phyloP scores from a whole-genome alignment of 1,139 yeast genomes.

The Hemisphaericaspora subhashii region DNA sequence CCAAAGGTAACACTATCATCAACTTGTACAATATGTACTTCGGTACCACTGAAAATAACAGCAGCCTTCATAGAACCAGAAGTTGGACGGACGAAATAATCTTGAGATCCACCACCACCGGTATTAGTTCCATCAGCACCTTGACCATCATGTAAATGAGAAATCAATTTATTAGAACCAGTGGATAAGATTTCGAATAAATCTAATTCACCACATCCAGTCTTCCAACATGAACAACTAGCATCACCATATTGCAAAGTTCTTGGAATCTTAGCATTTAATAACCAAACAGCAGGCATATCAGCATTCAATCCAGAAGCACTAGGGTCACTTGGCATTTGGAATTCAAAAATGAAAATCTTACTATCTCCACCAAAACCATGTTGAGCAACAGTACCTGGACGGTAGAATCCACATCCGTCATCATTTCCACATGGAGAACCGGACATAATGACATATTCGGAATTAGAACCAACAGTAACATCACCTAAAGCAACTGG shows the following conservation, averaged over 20 bases:
- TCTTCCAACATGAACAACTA: slow-evolving; percentile 72
- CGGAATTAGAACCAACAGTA: slow-evolving; percentile 56
- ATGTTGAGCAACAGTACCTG: slow-evolving; percentile 70
- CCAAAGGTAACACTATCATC: slow-evolving; percentile 48
- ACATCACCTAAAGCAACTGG: slow-evolving; percentile 54
- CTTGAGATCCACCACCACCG: slow-evolving; percentile 87
- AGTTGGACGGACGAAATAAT: slow-evolving; percentile 85
- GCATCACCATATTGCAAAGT: slow-evolving; percentile 68
- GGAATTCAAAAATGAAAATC: slow-evolving; percentile 71
- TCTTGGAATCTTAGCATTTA: slow-evolving; percentile 78
- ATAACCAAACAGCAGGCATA: slow-evolving; percentile 79
- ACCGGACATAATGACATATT: slow-evolving; percentile 62
- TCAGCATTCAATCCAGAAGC: slow-evolving; percentile 43
- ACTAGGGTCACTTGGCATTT: slow-evolving; percentile 54
- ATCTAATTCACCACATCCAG: slow-evolving; percentile 84
- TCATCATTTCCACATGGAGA: slow-evolving; percentile 50
- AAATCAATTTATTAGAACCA: slow-evolving; percentile 72
- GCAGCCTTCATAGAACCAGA: slow-evolving; percentile 83
- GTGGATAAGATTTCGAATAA: slow-evolving; percentile 71
- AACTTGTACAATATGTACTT: slow-evolving; percentile 60
- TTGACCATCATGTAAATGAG: slow-evolving; percentile 87
- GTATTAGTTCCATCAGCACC: slow-evolving; percentile 51
- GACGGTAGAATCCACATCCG: slow-evolving; percentile 75
- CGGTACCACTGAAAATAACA: slow-evolving; percentile 63
- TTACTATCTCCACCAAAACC: slow-evolving; percentile 67